These are phyloP conservation scores for Candida pseudoglaebosa DNA, from an alignment of 805 yeast species.

Conservation along the genomic window DNA sequence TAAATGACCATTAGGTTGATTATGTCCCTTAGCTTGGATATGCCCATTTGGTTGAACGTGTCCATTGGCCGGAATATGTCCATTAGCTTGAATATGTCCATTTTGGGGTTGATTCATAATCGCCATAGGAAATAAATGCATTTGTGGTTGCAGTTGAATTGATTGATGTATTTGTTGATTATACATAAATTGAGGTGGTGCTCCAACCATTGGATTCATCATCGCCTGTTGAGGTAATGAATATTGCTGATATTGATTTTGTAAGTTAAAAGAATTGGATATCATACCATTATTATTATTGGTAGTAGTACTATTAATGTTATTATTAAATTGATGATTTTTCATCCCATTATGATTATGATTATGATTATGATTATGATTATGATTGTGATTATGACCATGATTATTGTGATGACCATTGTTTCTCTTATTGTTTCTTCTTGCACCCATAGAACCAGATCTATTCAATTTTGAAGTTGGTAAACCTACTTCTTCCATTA, in stretches of 20 bases:
- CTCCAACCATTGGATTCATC: slow-evolving; percentile 1
- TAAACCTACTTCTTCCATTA: slow-evolving; percentile 90
- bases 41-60: background rate
- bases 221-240: background rate
- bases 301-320: no score
- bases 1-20: slow-evolving; percentile 5
- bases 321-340: slow-evolving; percentile 2
- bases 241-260: background rate
- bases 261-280: background rate
- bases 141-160: slow-evolving; percentile 5
- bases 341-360: slow-evolving; percentile 4
- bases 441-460: slow-evolving; percentile 18
- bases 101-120: background rate
- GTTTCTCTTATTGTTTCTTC: slow-evolving; percentile 19
- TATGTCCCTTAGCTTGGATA: slow-evolving; percentile 2
- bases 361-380: slow-evolving; percentile 6
- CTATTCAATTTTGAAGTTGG: slow-evolving; percentile 31
- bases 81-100: background rate
- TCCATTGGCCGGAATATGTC: no score
- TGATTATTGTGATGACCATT: slow-evolving; percentile 7
- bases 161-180: slow-evolving; percentile 5
- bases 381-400: slow-evolving; percentile 5
- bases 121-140: slow-evolving; percentile 1
- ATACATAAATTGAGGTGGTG: slow-evolving; percentile 3
- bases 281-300: background rate